phyloP scores from a whole-genome alignment of 2,329 filamentous ascomycete genomes.

The Boeremia exigua region DNA sequence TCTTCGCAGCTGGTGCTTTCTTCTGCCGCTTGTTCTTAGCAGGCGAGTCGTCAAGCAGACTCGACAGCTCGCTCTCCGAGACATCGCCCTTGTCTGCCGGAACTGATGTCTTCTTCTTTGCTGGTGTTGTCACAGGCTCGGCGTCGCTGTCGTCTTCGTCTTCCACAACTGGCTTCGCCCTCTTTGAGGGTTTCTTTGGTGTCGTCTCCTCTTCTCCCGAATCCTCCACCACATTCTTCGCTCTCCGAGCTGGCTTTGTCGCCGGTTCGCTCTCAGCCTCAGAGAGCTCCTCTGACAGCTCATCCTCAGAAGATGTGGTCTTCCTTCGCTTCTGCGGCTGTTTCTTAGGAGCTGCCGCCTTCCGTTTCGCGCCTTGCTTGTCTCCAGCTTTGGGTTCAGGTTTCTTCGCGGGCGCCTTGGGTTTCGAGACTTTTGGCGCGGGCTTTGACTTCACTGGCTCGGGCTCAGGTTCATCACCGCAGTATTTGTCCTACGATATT shows the following conservation, averaged over 20 bases:
- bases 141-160: constrained; percentile 26
- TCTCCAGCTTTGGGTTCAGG: constrained; percentile 24
- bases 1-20: constrained; percentile 35
- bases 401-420: constrained; percentile 14
- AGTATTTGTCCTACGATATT: constrained; percentile 34
- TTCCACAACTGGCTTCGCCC: constrained; percentile 13
- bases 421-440: constrained; percentile 4
- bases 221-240: constrained; percentile 40
- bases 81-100: constrained; percentile 24
- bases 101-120: constrained; percentile 22
- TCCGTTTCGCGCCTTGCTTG: constrained; percentile 42
- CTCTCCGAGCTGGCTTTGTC: constrained; percentile 29
- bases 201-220: constrained; percentile 35
- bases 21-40: constrained; percentile 62
- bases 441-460: constrained; percentile 27
- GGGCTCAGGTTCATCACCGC: constrained; percentile 31
- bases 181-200: constrained; percentile 17
- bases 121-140: constrained; percentile 11
- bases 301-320: constrained; percentile 36
- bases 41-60: constrained; percentile 78
- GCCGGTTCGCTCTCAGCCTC: constrained; percentile 38
- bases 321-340: constrained; percentile 43
- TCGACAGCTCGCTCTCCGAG: constrained; percentile 72
- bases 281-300: constrained; percentile 35
- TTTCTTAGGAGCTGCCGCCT: constrained; percentile 34